Percentiles rank a stretch among this genome's conserved stretches.
phyloP scores from a whole-genome alignment of 805 yeast genomes.

The Saccharomycopsis guyanensis region DNA sequence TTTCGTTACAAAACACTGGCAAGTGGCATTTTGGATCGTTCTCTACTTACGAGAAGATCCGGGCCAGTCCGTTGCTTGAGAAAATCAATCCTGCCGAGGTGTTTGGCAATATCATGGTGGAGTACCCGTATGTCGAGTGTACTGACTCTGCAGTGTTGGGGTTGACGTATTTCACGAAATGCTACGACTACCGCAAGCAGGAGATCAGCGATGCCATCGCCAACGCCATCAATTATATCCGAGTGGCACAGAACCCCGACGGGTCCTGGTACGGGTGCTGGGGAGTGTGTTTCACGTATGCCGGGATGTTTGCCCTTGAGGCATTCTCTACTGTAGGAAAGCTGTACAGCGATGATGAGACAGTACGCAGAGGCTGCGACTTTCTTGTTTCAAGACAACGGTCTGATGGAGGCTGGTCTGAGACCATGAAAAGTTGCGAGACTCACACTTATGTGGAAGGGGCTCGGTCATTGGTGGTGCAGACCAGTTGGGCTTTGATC shows the following conservation, averaged over 20 bases:
- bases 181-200: constrained; percentile 54
- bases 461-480: constrained; percentile 62
- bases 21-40: constrained; percentile 83
- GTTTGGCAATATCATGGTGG: constrained; percentile 97
- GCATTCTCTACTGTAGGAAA: constrained; percentile 70
- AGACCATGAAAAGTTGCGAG: constrained; percentile 85
- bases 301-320: constrained; percentile 96
- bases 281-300: constrained; percentile 96
- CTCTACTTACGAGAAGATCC: constrained; percentile 82
- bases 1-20: constrained; percentile 72
- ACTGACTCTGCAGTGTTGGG: constrained; percentile 94
- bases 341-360: constrained; percentile 50
- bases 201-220: constrained; percentile 66
- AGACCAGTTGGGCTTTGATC: constrained; percentile 88
- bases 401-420: constrained; percentile 97
- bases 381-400: constrained; percentile 70
- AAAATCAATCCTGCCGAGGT: constrained; percentile 92
- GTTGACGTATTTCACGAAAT: constrained; percentile 63
- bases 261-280: constrained; percentile 99
- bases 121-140: constrained; percentile 96
- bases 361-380: constrained; percentile 74
- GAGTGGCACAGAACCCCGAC: constrained; percentile 58
- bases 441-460: constrained; percentile 65
- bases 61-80: constrained; percentile 74
- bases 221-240: constrained; percentile 67